Evolutionary conservation across 108 stramenopile species (phyloP).

Genomic region (Conticribra weissflogii): DNA sequence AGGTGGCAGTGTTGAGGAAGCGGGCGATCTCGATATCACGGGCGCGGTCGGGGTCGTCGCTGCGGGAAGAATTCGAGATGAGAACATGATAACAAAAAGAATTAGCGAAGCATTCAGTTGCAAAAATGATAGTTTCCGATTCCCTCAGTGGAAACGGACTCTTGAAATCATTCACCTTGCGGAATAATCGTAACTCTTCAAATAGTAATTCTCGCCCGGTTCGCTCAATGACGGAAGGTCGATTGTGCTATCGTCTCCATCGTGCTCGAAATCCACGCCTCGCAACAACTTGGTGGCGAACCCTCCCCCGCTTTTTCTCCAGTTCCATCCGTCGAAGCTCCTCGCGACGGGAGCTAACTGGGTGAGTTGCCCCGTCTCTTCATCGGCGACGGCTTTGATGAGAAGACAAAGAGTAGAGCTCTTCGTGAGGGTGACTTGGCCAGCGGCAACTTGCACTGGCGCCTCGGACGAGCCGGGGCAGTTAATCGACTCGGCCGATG

Average conservation of each 20-base stretch:
- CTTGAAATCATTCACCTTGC: not conserved
- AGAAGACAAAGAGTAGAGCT: constrained; percentile 50
- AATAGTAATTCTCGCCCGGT: constrained; percentile 35
- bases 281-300: constrained; percentile 36
- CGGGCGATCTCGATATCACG: constrained; percentile 45
- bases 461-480: constrained; percentile 16
- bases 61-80: too few species aligned
- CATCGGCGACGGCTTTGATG: constrained; percentile 37
- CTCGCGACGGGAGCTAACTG: constrained; percentile 47
- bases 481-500: too few species aligned
- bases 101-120: too few species aligned
- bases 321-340: constrained; percentile 45
- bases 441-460: too few species aligned
- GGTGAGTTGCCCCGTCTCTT: constrained; percentile 12
- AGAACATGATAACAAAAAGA: too few species aligned
- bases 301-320: constrained; percentile 50
- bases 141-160: not conserved
- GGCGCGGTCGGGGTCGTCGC: not conserved
- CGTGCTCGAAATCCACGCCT: constrained; percentile 27
- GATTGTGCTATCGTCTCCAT: constrained; percentile 30
- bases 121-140: too few species aligned
- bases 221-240: constrained; percentile 33
- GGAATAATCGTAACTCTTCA: constrained; percentile 16
- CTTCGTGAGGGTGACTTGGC: too few species aligned
- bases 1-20: constrained; percentile 67